phyloP scores from a whole-genome alignment of 2,329 filamentous ascomycete species.

The Byssoonygena ceratinophila region DNA sequence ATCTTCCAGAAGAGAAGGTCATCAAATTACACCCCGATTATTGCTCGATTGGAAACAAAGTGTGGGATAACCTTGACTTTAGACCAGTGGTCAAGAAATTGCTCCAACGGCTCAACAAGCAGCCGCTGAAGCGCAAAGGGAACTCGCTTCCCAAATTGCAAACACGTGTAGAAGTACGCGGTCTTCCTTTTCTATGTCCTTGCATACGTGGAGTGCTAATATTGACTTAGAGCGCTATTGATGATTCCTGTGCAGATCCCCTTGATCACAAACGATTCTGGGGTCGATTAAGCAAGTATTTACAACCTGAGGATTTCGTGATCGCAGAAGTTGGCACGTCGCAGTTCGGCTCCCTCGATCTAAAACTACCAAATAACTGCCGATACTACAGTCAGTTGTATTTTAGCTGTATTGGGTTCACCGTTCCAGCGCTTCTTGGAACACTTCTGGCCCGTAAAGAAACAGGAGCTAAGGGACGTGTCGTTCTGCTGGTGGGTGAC shows the following conservation, averaged over 20 bases:
- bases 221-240: not conserved
- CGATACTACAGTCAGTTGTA: constrained; percentile 20
- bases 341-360: constrained; percentile 20
- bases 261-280: constrained; percentile 16
- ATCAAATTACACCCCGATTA: constrained; percentile 15
- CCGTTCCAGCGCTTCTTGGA: constrained; percentile 20
- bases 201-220: not conserved
- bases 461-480: constrained; percentile 17
- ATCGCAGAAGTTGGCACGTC: constrained; percentile 22
- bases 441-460: constrained; percentile 20
- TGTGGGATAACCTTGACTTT: constrained; percentile 16
- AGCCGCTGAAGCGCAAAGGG: constrained; percentile 11
- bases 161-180: not conserved
- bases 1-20: constrained; percentile 11
- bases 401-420: constrained; percentile 23
- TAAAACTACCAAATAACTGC: constrained; percentile 19
- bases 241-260: constrained; percentile 13
- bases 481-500: constrained; percentile 22
- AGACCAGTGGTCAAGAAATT: constrained; percentile 15
- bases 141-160: not conserved
- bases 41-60: constrained; percentile 14
- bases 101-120: constrained; percentile 9
- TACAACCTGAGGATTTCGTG: constrained; percentile 18
- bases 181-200: not conserved
- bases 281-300: constrained; percentile 13